Base-by-base conservation (phyloP, 495 filamentous ascomycete genomes). In the Penicillium macrosclerotiorum region DNA sequence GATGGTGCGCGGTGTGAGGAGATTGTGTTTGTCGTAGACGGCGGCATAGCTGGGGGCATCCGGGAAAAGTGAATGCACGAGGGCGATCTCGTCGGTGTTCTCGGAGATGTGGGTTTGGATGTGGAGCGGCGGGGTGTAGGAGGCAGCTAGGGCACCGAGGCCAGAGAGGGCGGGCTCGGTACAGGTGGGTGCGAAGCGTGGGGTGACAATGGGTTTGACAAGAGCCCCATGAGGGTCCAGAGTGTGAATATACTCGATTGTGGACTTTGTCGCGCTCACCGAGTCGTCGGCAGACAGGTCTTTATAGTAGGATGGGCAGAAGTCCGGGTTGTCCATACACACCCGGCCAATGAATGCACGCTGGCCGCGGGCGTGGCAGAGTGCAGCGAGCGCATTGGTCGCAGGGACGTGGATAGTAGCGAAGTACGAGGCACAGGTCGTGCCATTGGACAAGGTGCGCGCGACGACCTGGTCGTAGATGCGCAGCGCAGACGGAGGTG, bases 41-140 rank as follows among this genome's bases (percentile, higher is more conserved):
- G 65, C 69, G 5, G 90, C 74, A 63, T 98, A 98, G 24, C 62
- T 71, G 2, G 57, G 56, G 23, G 70, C 63, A 0, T 75, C 63
- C 0, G 90, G 89, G 66, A 95, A 96, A 8, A 91, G 62, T 16
- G 76, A 44, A 5, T 64, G 54, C 1, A 96, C 90, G 1, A 95
- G 78, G 3, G 62, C 68, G 35, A 88, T 57, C 65, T 98, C 93
- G 54, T 69, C 61, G 3, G 57, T 68, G 67, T 95, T 97, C 62
- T 98, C 93, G 0, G 84, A 82, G 62, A 98, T 85, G 68, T 98
- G 93, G 1, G 93, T 98, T 67, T 98, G 93, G 37, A 90, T 78
- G 9, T 83, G 83, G 0, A 91, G 63, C 0, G 69, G 74, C 3
- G 74, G 71, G 6, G 67, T 62, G 9, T 76, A 78, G 23, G 79